Evolutionary conservation across 148 eudicot genomes (phyloP), one percentile per base, ranked within the genome.

Genomic region (Pouteria glomerata): DNA sequence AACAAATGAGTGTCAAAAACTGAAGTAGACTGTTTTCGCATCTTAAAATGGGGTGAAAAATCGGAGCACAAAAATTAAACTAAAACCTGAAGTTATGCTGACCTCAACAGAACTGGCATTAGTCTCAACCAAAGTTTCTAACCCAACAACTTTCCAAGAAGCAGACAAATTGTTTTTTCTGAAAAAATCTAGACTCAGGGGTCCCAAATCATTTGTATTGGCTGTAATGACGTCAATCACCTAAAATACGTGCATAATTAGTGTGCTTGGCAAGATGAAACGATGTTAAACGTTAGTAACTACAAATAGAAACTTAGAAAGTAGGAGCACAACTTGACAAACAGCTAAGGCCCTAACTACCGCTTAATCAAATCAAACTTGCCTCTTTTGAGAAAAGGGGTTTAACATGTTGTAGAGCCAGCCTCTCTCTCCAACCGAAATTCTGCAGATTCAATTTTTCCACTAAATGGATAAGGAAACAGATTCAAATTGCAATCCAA

Each of bases 361-460:
- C 63, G 48, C 56, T 37, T 48, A 26, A 66, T 30, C 23, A 51
- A 52, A 12, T 21, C 30, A n/a, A 64, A 42, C 86, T 66, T 82
- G 78, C 94, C 93, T 91, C 90, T 63, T 79, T 83, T 58, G 90
- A 82, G 64, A 89, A 79, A 50, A 82, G 68, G 63, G 92, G 68
- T 77, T 83, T 89, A 70, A 89, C 80, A 85, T 89, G 87, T 72
- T 87, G 85, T 59, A 81, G 68, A 41, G 84, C 88, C 67, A 82
- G 79, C 78, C 76, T 82, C 61, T 87, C 83, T 73, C 94, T 85
- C 92, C 90, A 89, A 60, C 81, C 84, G 42, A 81, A 74, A 74
- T 85, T 80, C 91, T 91, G 83, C 69, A 82, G 48, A 63, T 23
- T 18, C 19, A 35, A 39, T 19, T 14, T 26, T 68, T 33, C n/a